A percentile compares a stretch with the other conserved stretches of the same genome.
These are phyloP conservation scores for Pseudovirgaria hyperparasitica DNA, from an alignment of 2,329 filamentous ascomycete species.

Conservation along the genomic window DNA sequence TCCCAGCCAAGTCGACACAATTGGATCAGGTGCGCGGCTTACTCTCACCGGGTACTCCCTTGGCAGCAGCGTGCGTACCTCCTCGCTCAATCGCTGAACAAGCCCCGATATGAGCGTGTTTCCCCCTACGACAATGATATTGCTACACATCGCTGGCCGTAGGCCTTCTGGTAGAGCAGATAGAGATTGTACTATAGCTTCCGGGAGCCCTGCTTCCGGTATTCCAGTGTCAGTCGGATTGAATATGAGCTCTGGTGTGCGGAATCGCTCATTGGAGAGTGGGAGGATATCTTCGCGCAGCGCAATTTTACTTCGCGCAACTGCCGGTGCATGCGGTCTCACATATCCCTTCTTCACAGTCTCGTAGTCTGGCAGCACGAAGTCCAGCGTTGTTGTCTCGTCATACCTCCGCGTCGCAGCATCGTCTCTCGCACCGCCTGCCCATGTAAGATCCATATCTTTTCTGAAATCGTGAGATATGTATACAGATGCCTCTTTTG, in stretches of 20 bases:
- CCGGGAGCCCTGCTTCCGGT: slow-evolving; percentile 67
- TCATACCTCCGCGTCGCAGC: slow-evolving; percentile 38
- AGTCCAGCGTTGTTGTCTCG: slow-evolving; percentile 63
- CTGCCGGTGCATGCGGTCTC: slow-evolving; percentile 62
- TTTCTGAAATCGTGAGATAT: slow-evolving; percentile 53
- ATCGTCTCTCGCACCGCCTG: slow-evolving; percentile 43
- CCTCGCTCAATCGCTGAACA: slow-evolving; percentile 58
- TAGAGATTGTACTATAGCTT: slow-evolving; percentile 71
- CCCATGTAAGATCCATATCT: slow-evolving; percentile 78
- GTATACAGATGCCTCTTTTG: slow-evolving; percentile 84
- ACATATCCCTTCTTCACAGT: slow-evolving; percentile 52
- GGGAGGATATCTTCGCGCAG: slow-evolving; percentile 68
- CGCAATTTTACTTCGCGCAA: slow-evolving; percentile 38
- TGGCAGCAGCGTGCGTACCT: slow-evolving; percentile 47
- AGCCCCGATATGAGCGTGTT: slow-evolving; percentile 73
- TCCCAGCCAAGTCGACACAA: slow-evolving; percentile 75
- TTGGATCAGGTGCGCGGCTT: slow-evolving; percentile 55
- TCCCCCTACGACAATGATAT: slow-evolving; percentile 80
- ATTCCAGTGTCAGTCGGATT: slow-evolving; percentile 75
- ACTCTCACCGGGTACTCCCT: slow-evolving; percentile 18
- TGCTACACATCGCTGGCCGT: slow-evolving; percentile 72
- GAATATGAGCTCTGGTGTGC: slow-evolving; percentile 82
- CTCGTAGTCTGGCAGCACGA: slow-evolving; percentile 75
- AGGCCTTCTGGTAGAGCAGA: slow-evolving; percentile 64
- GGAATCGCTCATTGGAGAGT: slow-evolving; percentile 82